Base-by-base conservation (phyloP, 2,329 filamentous ascomycete species). In the Sporothrix curviconia region DNA sequence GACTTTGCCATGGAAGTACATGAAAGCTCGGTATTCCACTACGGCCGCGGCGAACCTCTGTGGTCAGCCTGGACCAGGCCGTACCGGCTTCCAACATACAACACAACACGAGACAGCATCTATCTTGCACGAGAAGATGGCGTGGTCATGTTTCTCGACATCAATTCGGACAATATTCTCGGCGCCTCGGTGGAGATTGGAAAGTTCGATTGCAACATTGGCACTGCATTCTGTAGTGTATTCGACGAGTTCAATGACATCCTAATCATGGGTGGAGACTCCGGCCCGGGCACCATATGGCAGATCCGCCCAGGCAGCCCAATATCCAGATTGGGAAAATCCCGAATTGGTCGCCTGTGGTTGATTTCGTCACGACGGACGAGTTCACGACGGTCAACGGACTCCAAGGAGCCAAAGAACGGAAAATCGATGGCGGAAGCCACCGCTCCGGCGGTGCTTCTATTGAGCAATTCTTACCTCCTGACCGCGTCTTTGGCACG, bases 41-140 rank as follows among this genome's bases (percentile, higher is more conserved):
- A 77, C 60, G 82, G 76, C 25, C 69, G 60, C 34, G 71, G 66
- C 36, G 67, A 60, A 39, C 87, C 87, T 1, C 70, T 89, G 3
- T 96, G 91, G 89, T 87, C 87, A 3, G 83, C 87, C 24, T 99
- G 92, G 92, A 84, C 90, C 28, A 82, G 89, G 59, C 88, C 91
- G 2, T 80, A 83, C 59, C 84, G 92, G 7, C 79, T 84, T 24
- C 79, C 79, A 59, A 72, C 75, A 12, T 87, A 86, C 63, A 80
- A 81, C 54, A 74, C 80, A 55, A 78, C 75, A 17, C 83, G 85
- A 36, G 94, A 97, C 66, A 84, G 86, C 59, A 84, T 97, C 50
- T 96, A 94, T 66, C 75, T 99, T 15, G 89, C 87, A 11, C 84
- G 92, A 56, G 92, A 97, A 71, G 92, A 97, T 67, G 94, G 94